These are phyloP conservation scores for Sisymbrium irio DNA, from an alignment of 345 rosid genomes.

Conservation along the genomic window DNA sequence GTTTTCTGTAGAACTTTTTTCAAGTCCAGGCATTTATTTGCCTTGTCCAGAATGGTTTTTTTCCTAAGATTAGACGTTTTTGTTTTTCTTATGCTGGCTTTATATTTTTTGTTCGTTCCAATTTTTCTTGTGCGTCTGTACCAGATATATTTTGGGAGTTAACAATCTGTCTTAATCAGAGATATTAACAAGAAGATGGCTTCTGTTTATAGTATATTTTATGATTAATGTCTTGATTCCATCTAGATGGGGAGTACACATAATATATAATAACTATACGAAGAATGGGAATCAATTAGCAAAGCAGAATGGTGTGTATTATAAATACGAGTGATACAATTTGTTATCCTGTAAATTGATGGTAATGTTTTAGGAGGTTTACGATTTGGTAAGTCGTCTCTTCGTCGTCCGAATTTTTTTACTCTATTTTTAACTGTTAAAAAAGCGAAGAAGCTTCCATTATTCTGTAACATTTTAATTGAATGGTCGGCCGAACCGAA, in stretches of 20 bases:
- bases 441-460: neutral
- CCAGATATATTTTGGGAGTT: constrained; percentile 12
- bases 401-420: neutral
- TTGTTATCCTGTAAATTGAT: neutral
- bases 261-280: neutral
- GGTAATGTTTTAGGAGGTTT: neutral
- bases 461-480: neutral
- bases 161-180: neutral
- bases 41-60: constrained; percentile 16
- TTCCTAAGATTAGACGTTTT: constrained; percentile 28
- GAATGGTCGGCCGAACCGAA: constrained; percentile 10
- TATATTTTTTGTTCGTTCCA: neutral
- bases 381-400: neutral
- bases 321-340: neutral
- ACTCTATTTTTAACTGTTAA: neutral
- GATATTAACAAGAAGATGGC: neutral
- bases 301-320: neutral
- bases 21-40: constrained; percentile 17
- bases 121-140: constrained; percentile 3
- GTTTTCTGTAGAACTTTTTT: constrained; percentile 7
- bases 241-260: neutral
- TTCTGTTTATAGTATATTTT: neutral
- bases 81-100: neutral
- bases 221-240: neutral
- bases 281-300: neutral